These are phyloP conservation scores for Lachancea quebecensis DNA, from an alignment of 805 yeast species.

Conservation along the genomic window DNA sequence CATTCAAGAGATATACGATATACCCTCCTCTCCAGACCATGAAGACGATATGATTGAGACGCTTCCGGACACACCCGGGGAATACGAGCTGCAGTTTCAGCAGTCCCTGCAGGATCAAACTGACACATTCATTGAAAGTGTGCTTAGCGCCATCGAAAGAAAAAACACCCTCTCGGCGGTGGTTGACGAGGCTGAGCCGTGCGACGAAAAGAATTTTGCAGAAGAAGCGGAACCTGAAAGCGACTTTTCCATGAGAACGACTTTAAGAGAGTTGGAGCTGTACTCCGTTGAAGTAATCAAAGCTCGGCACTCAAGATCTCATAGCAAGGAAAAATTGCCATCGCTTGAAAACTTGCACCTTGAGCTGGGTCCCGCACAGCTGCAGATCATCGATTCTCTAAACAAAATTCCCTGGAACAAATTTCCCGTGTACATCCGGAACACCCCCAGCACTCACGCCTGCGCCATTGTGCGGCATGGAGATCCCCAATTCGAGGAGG, in stretches of 20 bases:
- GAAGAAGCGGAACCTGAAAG: background rate
- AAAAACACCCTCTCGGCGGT: conserved; percentile 18
- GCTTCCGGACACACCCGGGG: conserved; percentile 9
- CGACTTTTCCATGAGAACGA: conserved; percentile 10
- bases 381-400: conserved; percentile 46
- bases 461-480: conserved; percentile 68
- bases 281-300: conserved; percentile 11
- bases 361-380: conserved; percentile 33
- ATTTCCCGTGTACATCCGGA: conserved; percentile 60
- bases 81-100: conserved; percentile 31
- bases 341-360: conserved; percentile 16
- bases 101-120: conserved; percentile 50
- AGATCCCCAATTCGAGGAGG: conserved; percentile 56
- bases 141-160: conserved; percentile 47
- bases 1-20: conserved; percentile 18
- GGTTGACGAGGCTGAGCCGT: conserved; percentile 12
- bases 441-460: conserved; percentile 67
- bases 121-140: conserved; percentile 57
- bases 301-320: conserved; percentile 1
- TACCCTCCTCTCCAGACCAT: conserved; percentile 9
- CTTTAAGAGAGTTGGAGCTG: conserved; percentile 15
- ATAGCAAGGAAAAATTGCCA: background rate
- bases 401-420: conserved; percentile 62
- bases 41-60: conserved; percentile 10
- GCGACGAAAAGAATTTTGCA: conserved; percentile 4